Base-by-base conservation (phyloP, 1,284 basidiomycete species). In the Ganoderma resinaceum region DNA sequence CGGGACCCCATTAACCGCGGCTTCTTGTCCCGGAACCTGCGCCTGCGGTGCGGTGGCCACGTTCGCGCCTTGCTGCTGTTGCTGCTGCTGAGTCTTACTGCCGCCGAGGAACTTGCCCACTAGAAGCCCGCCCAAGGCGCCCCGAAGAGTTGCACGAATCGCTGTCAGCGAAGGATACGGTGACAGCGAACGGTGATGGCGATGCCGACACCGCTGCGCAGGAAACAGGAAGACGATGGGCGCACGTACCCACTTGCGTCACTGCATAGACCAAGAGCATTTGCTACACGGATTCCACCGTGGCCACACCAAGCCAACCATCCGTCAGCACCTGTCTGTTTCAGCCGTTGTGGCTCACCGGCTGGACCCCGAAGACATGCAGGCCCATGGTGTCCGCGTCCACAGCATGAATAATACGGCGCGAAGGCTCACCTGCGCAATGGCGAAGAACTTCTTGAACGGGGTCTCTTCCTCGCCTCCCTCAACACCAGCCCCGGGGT, bases 191-290 rank as follows among this genome's bases (percentile, higher is more conserved):
- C 16, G 33, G 16, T 53, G 46, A 61, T 42, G 52, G 14, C 26
- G 26, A 37, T 23, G 55, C 55, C 55, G 20, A 37, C 55, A 37
- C 38, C 37, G 12, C 38, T 60, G 58, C 58, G 58, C 33, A 62
- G 31, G 52, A 52, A 43, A 38, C 33, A 62, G 31, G 52, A 52
- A 43, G 61, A 35, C 2, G 61, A 37, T 33, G 55, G 18, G 43
- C 18, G 40, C 42, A 79, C 87, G 66, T 73, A 91, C 91, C 87
- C 46, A 91, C 75, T 77, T 92, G 90, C 55, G 87, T 84, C 49
- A 91, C 75, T 29, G 83, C 84, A 82, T 85, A 92, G 66, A 90
- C 79, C 63, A 93, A 71, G 57, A 93, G 79, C 23, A 88, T 77
- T 92, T 92, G 91, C 91, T 93, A 70, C 14, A 66, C 31, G 40